Conservation (phyloP, 192 early-diverging fungal genomes). For the Jimgerdemannia flammicorona region DNA sequence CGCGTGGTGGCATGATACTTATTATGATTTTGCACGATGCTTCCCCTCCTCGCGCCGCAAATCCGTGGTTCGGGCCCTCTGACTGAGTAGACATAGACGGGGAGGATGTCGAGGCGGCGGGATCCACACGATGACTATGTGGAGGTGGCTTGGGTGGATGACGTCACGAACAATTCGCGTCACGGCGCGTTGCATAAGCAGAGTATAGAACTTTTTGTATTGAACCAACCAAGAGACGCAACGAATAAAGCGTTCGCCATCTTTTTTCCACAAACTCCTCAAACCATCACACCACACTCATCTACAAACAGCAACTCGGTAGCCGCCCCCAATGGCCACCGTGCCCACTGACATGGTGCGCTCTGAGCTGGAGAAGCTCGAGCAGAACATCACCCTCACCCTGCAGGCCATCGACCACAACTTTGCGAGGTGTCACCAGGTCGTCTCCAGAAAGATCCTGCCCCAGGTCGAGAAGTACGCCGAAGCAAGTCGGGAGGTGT, state of each 20-base stretch:
- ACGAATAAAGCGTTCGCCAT: no score
- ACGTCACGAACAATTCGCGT: neutral
- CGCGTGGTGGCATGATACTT: no score
- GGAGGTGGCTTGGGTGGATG: neutral
- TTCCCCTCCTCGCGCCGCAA: no score
- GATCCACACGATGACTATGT: neutral
- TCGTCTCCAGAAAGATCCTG: slow-evolving; percentile 42
- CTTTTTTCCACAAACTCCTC: no score
- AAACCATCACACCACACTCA: no score
- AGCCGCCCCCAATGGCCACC: neutral
- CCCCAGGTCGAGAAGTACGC: slow-evolving; percentile 46
- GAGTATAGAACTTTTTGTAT: no score
- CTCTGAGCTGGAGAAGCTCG: slow-evolving; percentile 45
- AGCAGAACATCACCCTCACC: slow-evolving; percentile 52
- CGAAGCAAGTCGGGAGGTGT: slow-evolving; percentile 36
- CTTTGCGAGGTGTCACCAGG: slow-evolving; percentile 50
- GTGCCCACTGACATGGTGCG: slow-evolving; percentile 15
- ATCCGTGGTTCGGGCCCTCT: neutral
- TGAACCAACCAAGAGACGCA: no score
- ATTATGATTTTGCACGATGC: no score
- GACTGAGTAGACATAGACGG: neutral
- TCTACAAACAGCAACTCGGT: neutral
- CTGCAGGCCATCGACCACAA: slow-evolving; percentile 54
- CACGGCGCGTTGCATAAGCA: neutral
- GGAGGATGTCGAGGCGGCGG: neutral